Conservation (phyloP, 768 basidiomycete species). For the Naganishia vaughanmartiniae region DNA sequence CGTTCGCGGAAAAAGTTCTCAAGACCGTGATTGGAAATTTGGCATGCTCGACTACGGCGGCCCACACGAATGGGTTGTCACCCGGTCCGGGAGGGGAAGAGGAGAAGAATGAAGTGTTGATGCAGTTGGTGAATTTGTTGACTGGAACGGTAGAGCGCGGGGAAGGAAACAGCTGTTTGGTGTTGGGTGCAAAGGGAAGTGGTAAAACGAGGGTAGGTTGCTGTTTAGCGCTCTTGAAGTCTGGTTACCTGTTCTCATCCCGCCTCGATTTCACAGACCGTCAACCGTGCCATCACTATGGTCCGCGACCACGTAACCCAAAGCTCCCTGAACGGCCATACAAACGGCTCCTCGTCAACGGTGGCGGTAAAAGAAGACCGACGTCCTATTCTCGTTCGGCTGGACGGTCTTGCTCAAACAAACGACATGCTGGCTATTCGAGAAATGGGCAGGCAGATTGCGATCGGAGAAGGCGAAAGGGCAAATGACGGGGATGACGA, state of each 20-base stretch:
- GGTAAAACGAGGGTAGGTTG: constrained; percentile 74
- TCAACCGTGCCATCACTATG: constrained; percentile 33
- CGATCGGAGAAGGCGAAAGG: constrained; percentile 48
- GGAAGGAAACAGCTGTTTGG: constrained; percentile 89
- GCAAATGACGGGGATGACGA: constrained; percentile 48
- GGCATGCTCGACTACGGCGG: not conserved
- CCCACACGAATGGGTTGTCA: not conserved
- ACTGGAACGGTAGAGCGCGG: constrained; percentile 71
- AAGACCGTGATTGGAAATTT: constrained; percentile 27
- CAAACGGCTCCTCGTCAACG: not conserved
- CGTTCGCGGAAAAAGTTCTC: constrained; percentile 2
- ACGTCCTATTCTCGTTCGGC: constrained; percentile 67
- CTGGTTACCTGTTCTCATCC: not conserved
- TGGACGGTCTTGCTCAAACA: constrained; percentile 80
- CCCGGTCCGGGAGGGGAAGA: constrained; percentile 27
- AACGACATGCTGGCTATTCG: constrained; percentile 87
- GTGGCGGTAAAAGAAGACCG: not conserved
- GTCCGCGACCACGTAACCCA: not conserved
- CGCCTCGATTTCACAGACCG: constrained; percentile 19
- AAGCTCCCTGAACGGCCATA: not conserved
- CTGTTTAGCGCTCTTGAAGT: too few relatives aligned
- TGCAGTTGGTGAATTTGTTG: constrained; percentile 66
- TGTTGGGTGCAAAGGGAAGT: constrained; percentile 78
- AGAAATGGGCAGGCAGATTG: constrained; percentile 82
- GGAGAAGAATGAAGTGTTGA: constrained; percentile 55